Percentiles rank a stretch among this genome's conserved stretches.
phyloP scores from a whole-genome alignment of 345 rosid genomes.

The Populus alba region DNA sequence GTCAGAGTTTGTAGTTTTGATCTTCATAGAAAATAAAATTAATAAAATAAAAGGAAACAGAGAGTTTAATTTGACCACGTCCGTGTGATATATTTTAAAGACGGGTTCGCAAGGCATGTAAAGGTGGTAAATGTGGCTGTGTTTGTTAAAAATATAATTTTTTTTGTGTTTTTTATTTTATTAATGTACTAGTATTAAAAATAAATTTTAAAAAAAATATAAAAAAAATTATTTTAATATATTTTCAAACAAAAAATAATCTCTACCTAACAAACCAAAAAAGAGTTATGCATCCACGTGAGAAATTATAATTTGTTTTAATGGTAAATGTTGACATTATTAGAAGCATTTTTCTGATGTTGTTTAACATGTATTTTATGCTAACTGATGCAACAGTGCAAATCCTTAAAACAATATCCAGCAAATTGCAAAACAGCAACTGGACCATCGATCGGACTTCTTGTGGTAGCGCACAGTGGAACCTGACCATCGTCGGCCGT shows the following conservation, averaged over 20 bases:
- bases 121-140: too few species aligned
- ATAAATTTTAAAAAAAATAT: too few species aligned
- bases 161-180: too few species aligned
- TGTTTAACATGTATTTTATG: background rate
- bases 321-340: background rate
- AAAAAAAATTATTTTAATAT: too few species aligned
- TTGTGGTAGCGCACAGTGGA: slow-evolving; percentile 47
- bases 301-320: background rate
- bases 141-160: too few species aligned
- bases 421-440: slow-evolving; percentile 33
- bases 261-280: background rate
- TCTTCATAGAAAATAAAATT: too few species aligned
- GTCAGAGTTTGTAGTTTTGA: background rate
- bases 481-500: background rate
- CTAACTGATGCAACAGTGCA: slow-evolving; percentile 37
- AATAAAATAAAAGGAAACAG: too few species aligned
- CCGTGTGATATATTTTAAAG: background rate
- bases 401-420: slow-evolving; percentile 44
- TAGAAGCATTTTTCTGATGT: background rate
- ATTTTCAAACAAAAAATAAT: too few species aligned
- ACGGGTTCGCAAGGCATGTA: background rate
- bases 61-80: background rate
- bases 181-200: too few species aligned
- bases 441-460: slow-evolving; percentile 34
- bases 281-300: too few species aligned